Base-by-base conservation (phyloP, 345 rosid species). In the Moringa oleifera region DNA sequence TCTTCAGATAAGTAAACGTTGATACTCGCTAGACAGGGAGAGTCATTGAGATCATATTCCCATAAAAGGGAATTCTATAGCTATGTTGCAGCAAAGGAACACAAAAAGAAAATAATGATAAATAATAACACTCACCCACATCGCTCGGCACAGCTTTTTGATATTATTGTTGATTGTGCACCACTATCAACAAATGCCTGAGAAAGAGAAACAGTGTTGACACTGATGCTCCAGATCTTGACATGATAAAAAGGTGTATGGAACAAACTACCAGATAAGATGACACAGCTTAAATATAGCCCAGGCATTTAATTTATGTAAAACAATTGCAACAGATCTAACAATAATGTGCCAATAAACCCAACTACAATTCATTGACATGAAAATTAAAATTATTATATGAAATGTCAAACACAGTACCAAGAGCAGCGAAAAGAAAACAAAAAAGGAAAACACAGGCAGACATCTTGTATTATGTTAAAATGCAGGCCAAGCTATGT, bases 171-270 rank as follows among this genome's bases (percentile, higher is more conserved):
- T 1, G 99, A 90, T 73, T 94, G 96, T 46, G 99, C 99, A 70
- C 99, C 97, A 71, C 97, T 90, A 77, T 94, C 97, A 75, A 94
- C 95, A 55, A 94, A 94, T 61, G 97, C 99, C 99, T 94, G 83
- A 68, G 67, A 72, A 65, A 68, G 36, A 61, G 57, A 62, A 23
- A 65, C 11, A 61, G 17, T 41, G 47, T 41, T 16, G 12, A 41
- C 1, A 41, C 12, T 41, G 13, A 41, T 4, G 12, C 47, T 41
- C 13, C 12, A 1, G 47, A 7, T 41, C 12, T 15, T 16, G 12
- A 41, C 47, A 41, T 9, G 12, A 1, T 41, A 5, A 41, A 41
- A 7, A 7, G 47, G 17, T 41, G 47, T 41, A 41, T 15, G 13
- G 6, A 41, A 7, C 33, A 28, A 28, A 28, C 33, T 28, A 8